Percentiles rank a stretch among this genome's conserved stretches.
Conservation (phyloP, 768 basidiomycete species). For the Termitomyces sp. region DNA sequence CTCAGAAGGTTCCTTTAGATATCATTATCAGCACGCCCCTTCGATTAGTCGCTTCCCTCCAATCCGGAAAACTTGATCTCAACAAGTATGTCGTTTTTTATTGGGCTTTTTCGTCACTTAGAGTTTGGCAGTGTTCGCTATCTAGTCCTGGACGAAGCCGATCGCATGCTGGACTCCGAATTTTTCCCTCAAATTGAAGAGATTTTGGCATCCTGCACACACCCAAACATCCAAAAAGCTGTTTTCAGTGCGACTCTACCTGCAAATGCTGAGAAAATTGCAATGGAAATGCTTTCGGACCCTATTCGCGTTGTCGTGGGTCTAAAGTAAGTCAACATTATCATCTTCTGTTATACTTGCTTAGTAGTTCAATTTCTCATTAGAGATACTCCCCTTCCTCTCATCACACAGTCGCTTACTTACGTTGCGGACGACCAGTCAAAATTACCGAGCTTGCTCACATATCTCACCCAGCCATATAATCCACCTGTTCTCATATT, state of each 20-base stretch:
- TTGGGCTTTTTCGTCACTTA: background rate
- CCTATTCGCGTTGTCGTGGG: conserved; percentile 96
- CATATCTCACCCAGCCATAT: conserved; percentile 78
- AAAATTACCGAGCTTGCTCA: conserved; percentile 87
- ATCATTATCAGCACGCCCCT: conserved; percentile 92
- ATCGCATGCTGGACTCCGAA: conserved; percentile 85
- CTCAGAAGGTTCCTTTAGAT: conserved; percentile 46
- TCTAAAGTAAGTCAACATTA: conserved; percentile 66
- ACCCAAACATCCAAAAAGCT: conserved; percentile 73
- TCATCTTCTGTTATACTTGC: background rate
- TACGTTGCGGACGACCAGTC: conserved; percentile 93
- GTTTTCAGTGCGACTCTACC: conserved; percentile 96
- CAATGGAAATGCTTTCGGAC: conserved; percentile 79
- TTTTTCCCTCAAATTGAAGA: conserved; percentile 90
- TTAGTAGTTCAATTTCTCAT: conserved; percentile 4
- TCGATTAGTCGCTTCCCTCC: conserved; percentile 79
- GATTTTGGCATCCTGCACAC: conserved; percentile 74
- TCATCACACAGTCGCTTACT: conserved; percentile 84
- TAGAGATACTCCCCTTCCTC: conserved; percentile 91
- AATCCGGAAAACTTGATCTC: conserved; percentile 62
- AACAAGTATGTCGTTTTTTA: conserved; percentile 57
- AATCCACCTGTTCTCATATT: conserved; percentile 92
- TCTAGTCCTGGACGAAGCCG: conserved; percentile 87
- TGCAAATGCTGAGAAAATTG: conserved; percentile 81
- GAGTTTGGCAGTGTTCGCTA: conserved; percentile 66